Evolutionary conservation across 2,329 filamentous ascomycete species (phyloP), one percentile per base, ranked within the genome.

Genomic region (Ceratocystis alfenasii): DNA sequence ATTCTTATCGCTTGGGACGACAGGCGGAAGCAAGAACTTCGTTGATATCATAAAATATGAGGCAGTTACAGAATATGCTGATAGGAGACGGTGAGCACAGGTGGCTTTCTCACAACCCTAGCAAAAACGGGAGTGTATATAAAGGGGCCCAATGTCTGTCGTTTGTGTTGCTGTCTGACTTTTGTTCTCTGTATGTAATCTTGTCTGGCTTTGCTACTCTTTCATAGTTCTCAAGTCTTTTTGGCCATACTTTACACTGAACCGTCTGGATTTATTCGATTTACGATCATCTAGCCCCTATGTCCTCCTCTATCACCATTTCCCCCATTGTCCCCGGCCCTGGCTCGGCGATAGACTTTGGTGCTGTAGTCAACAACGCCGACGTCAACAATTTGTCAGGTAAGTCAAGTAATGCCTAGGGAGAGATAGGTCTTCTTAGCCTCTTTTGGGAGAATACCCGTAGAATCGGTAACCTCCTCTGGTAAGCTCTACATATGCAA

Each of bases 321-420:
- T 70, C 75, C 25, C 77, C 77, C 8, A 70, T 80, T n/a, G 48
- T 70, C n/a, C 66, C 73, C 30, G 69, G 20, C 12, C 69, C 73
- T 57, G 73, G 72, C 48, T 78, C 78, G 28, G 71, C 68, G 15
- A 75, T 84, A 67, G 78, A 84, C 71, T 86, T 89, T 66, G 86
- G 86, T 1, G 85, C 83, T 8, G 72, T 81, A 30, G 77, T 87
- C 68, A 75, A 77, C 46, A 81, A 84, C 59, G 76, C 81, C 46
- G 79, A 87, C 70, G 74, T 88, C 50, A 83, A 88, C 71, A 81
- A 82, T 64, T 74, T 89, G 59, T 81, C 78, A 63, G 82, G 83
- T 86, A 80, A 78, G 80, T 74, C 70, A 48, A 25, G 30, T 17
- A 22, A 22, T 17, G 36, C 20, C 45, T 45, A 25, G 10, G 46